phyloP scores from a whole-genome alignment of 2,329 filamentous ascomycete genomes.

The Microdochium bolleyi region DNA sequence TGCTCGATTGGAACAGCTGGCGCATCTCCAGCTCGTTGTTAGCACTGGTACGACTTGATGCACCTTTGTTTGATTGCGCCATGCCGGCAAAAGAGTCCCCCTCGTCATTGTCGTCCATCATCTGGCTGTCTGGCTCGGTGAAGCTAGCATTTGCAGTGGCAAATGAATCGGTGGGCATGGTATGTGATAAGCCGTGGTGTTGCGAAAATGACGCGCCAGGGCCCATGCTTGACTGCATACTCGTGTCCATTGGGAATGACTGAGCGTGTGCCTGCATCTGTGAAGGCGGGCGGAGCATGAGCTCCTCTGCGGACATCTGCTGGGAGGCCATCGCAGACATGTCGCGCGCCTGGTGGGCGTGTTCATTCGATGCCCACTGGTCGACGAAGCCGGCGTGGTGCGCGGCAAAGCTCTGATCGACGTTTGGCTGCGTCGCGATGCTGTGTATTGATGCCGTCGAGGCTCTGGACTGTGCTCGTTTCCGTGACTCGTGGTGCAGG shows the following conservation, averaged over 20 bases:
- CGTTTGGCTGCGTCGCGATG: constrained; percentile 39
- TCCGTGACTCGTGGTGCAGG: constrained; percentile 25
- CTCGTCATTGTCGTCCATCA: constrained; percentile 54
- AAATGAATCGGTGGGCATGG: constrained; percentile 47
- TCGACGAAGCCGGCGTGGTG: constrained; percentile 31
- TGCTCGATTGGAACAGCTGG: constrained; percentile 64
- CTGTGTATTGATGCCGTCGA: constrained; percentile 51
- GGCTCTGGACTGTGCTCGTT: constrained; percentile 44
- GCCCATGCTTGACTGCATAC: constrained; percentile 38
- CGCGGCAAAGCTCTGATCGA: constrained; percentile 40
- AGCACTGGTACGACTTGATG: constrained; percentile 58
- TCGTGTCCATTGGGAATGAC: constrained; percentile 39
- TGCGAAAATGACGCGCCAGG: constrained; percentile 33
- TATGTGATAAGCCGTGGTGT: constrained; percentile 35
- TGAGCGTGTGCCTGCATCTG: constrained; percentile 42
- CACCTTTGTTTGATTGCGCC: constrained; percentile 36
- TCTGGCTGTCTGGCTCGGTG: constrained; percentile 48
- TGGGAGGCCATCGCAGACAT: constrained; percentile 24
- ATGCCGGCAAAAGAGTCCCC: constrained; percentile 40
- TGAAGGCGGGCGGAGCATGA: constrained; percentile 49
- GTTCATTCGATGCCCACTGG: constrained; percentile 41
- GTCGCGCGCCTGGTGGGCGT: constrained; percentile 30
- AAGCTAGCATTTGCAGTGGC: constrained; percentile 39
- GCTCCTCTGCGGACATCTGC: constrained; percentile 48
- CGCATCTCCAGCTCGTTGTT: constrained; percentile 78